Evolutionary conservation across 768 basidiomycete species (phyloP).

Genomic region (Auriscalpium microsporum): DNA sequence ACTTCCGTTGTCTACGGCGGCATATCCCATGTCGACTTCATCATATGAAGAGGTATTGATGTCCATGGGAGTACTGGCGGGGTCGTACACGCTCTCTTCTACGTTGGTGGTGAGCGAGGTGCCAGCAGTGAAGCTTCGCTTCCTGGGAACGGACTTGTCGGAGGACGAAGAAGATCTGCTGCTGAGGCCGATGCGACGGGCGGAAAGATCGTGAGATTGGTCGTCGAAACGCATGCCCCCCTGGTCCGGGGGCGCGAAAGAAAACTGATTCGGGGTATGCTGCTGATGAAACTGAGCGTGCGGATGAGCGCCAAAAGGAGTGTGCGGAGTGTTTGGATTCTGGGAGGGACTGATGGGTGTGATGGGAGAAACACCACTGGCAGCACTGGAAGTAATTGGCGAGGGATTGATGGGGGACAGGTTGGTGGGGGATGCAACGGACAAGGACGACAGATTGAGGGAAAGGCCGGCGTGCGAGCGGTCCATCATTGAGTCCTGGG

Average conservation of each 20-base stretch:
- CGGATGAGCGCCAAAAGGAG: constrained; percentile 34
- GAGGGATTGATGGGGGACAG: constrained; percentile 54
- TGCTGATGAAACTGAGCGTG: constrained; percentile 30
- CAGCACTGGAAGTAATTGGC: constrained; percentile 27
- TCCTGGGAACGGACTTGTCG: constrained; percentile 53
- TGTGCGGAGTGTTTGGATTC: constrained; percentile 34
- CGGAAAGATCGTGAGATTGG: constrained; percentile 22
- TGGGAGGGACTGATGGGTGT: constrained; percentile 54
- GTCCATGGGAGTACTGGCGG: constrained; percentile 26
- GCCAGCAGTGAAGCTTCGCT: constrained; percentile 51
- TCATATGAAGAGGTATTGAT: constrained; percentile 38
- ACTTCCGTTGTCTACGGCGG: constrained; percentile 41
- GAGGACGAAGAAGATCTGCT: constrained; percentile 38
- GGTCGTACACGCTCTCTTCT: constrained; percentile 26
- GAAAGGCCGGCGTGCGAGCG: constrained; percentile 37
- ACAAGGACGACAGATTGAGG: constrained; percentile 59
- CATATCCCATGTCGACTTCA: constrained; percentile 45
- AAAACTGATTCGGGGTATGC: constrained; percentile 32
- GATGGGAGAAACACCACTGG: constrained; percentile 30
- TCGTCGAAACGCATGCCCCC: constrained; percentile 25
- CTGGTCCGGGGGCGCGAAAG: constrained; percentile 37
- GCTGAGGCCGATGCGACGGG: constrained; percentile 30
- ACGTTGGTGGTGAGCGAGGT: constrained; percentile 28
- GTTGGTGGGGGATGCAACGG: constrained; percentile 58
- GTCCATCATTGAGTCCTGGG: constrained; percentile 20